These are phyloP conservation scores for Graphilbum ipis-grandicollis DNA, from an alignment of 2,329 filamentous ascomycete species.

Conservation along the genomic window DNA sequence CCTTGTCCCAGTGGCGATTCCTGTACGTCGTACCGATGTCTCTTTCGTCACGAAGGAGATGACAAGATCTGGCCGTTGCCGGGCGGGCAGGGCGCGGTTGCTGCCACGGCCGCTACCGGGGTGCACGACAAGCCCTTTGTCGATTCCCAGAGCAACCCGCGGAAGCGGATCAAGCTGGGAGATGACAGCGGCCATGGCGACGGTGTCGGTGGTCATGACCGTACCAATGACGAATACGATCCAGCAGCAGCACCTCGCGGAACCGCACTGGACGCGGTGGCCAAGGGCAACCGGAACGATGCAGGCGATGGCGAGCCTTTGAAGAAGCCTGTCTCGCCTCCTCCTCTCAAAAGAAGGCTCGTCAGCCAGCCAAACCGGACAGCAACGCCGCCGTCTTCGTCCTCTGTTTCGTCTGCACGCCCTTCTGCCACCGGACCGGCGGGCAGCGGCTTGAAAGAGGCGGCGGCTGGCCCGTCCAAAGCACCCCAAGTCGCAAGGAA, in stretches of 20 bases:
- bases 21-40: slow-evolving; percentile 9
- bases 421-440: background rate
- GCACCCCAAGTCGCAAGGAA: slow-evolving; percentile 11
- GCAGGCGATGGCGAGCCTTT: too few relatives aligned
- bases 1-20: slow-evolving; percentile 10
- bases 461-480: background rate
- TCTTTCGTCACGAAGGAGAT: slow-evolving; percentile 9
- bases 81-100: too few relatives aligned
- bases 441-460: too few relatives aligned
- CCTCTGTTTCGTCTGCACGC: background rate
- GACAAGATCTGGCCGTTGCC: slow-evolving; percentile 1
- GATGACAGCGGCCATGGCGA: too few relatives aligned
- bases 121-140: background rate
- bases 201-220: too few relatives aligned
- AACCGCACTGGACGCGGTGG: too few relatives aligned
- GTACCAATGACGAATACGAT: slow-evolving; percentile 1
- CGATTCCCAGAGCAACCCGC: background rate
- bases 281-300: too few relatives aligned
- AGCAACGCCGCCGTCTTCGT: background rate
- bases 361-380: background rate
- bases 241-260: too few relatives aligned
- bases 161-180: slow-evolving; percentile 1
- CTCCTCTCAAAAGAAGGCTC: background rate
- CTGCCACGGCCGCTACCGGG: background rate
- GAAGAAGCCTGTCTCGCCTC: slow-evolving; percentile 1